Base-by-base conservation (phyloP, 345 rosid species). In the Theobroma cacao region DNA sequence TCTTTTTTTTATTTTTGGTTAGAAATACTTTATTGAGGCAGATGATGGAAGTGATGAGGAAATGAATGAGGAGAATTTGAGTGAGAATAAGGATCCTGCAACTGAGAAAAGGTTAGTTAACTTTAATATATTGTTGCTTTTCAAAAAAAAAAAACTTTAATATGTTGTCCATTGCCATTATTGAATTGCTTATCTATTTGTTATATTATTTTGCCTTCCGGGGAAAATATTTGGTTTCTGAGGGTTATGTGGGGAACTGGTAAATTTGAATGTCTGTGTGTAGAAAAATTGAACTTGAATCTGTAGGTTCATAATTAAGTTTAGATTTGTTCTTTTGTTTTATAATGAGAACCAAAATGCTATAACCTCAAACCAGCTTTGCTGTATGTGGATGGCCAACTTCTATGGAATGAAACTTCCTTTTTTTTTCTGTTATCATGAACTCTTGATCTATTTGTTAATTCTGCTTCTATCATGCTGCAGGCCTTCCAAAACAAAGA, bases 1-100 rank as follows among this genome's bases (percentile, higher is more conserved):
- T 18, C 50, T 82, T 31, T 81, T 82, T 75, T 24, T 55, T n/a
- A n/a, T n/a, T n/a, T n/a, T n/a, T n/a, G n/a, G 75, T 22, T 81
- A 94, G 97, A 90, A 83, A 87, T 92, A 83, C 86, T 96, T 93
- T 76, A 90, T 94, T 40, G 98, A 86, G 4, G 98, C 88, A 33
- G 97, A 89, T 84, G 82, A 86, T 78, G 89, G 30, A 65, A 79
- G 73, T 71, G 92, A 90, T 70, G 93, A 70, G 17, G 91, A 93
- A 70, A 85, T 62, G 58, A 77, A 80, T 30, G 82, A 56, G 75
- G 92, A 82, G 48, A 64, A 66, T 70, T 17, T 53, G 30, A 82
- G 55, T 60, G 84, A 82, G 75, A 75, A 82, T 75, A 81, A 82
- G 69, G 87, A 60, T 59, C 56, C 75, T 7, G 88, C 80, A 53